phyloP scores from a whole-genome alignment of 306 rosid species.

The Pyrus betulifolia region DNA sequence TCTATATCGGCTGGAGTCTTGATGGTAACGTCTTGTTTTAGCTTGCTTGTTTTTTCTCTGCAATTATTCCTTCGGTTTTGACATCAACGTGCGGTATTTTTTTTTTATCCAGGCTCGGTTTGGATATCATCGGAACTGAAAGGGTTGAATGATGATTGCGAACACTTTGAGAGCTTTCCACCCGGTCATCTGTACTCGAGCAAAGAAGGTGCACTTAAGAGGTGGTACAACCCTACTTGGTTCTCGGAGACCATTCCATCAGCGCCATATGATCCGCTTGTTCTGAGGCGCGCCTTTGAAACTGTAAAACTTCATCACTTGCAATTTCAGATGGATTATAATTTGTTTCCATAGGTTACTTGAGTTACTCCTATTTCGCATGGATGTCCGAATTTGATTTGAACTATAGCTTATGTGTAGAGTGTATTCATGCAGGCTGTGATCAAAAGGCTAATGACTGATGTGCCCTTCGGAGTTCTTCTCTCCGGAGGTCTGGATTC shows the following conservation, averaged over 20 bases:
- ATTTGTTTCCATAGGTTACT: background rate
- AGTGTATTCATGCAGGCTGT: constrained; percentile 55
- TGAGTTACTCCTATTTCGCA: background rate
- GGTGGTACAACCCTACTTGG: constrained; percentile 95
- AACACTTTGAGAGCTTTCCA: constrained; percentile 78
- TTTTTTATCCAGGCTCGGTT: constrained; percentile 56
- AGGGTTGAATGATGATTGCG: constrained; percentile 84
- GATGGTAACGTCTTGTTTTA: constrained; percentile 49
- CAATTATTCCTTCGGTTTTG: background rate
- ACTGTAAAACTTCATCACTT: constrained; percentile 31
- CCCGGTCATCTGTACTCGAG: constrained; percentile 95
- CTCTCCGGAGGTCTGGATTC: constrained; percentile 94
- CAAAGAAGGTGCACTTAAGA: constrained; percentile 56
- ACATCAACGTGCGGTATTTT: background rate
- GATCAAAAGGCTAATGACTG: constrained; percentile 89
- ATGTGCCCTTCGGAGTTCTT: constrained; percentile 94
- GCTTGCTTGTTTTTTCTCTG: background rate
- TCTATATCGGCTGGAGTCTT: constrained; percentile 93
- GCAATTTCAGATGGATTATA: background rate
- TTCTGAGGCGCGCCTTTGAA: constrained; percentile 68
- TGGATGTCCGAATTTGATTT: background rate
- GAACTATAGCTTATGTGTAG: background rate
- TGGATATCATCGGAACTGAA: constrained; percentile 90
- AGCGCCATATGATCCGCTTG: constrained; percentile 79
- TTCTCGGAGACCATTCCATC: constrained; percentile 82